phyloP scores from a whole-genome alignment of 768 basidiomycete species.

The Tylopilus intermedius region DNA sequence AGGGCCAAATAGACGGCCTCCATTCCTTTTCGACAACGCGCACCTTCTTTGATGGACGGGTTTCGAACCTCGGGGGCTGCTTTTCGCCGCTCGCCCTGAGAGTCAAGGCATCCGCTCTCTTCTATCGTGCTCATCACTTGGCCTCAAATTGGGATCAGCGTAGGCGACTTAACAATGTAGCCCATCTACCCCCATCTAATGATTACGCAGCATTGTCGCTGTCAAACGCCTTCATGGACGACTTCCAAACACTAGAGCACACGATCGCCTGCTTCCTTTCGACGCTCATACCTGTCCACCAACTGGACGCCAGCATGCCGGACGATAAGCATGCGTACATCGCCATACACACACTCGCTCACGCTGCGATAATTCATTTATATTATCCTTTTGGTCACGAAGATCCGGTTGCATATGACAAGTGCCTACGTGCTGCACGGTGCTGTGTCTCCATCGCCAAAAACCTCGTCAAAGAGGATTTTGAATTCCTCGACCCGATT shows the following conservation, averaged over 20 bases:
- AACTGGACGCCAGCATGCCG: constrained; percentile 49
- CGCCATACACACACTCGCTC: constrained; percentile 59
- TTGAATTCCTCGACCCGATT: constrained; percentile 71
- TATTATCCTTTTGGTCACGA: constrained; percentile 58
- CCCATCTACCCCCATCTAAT: constrained; percentile 18
- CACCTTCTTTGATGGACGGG: constrained; percentile 57
- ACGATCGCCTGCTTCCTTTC: constrained; percentile 60
- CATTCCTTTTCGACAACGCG: constrained; percentile 55
- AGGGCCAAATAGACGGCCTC: constrained; percentile 57
- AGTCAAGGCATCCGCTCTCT: constrained; percentile 72
- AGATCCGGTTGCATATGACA: constrained; percentile 58
- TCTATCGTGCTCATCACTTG: constrained; percentile 60
- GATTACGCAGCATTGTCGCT: constrained; percentile 38
- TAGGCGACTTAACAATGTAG: constrained; percentile 31
- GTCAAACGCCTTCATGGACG: constrained; percentile 47
- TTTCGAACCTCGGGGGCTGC: constrained; percentile 43
- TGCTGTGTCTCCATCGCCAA: constrained; percentile 57
- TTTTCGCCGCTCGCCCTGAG: constrained; percentile 64
- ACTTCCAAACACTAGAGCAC: constrained; percentile 58
- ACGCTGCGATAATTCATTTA: constrained; percentile 62
- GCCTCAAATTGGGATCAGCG: constrained; percentile 58
- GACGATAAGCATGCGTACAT: constrained; percentile 59
- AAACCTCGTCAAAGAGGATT: constrained; percentile 59
- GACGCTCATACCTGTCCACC: constrained; percentile 60
- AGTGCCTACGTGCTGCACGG: constrained; percentile 61